phyloP scores from a whole-genome alignment of 257 asterid genomes.

The Solanum microdontum region DNA sequence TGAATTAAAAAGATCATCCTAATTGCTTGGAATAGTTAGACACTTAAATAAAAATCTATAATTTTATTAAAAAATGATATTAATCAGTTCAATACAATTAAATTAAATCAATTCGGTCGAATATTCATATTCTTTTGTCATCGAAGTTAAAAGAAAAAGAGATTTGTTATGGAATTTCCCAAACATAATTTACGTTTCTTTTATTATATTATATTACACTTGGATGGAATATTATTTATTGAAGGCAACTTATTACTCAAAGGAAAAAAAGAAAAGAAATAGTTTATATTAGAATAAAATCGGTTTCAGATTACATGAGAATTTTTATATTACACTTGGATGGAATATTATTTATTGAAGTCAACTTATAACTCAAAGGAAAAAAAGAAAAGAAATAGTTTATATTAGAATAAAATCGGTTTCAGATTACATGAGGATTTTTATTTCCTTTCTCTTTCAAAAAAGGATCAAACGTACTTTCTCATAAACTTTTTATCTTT shows the following conservation, averaged over 20 bases:
- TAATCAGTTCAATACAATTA: too few species aligned
- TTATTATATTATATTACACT: not conserved
- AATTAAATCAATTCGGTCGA: rapidly evolving
- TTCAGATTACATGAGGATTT: not conserved
- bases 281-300: not conserved
- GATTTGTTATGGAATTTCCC: not conserved
- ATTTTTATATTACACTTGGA: not conserved
- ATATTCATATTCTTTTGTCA: too few species aligned
- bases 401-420: not conserved
- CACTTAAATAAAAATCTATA: too few species aligned
- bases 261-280: not conserved
- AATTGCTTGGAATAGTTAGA: too few species aligned
- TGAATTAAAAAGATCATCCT: too few species aligned
- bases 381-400: not conserved
- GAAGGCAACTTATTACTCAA: not conserved
- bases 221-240: not conserved
- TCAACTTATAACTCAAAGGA: not conserved
- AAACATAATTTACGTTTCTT: too few species aligned
- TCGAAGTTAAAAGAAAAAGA: not conserved
- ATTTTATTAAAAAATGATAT: too few species aligned
- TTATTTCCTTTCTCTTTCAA: not conserved
- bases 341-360: not conserved
- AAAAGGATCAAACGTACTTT: not conserved
- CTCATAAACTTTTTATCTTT: not conserved
- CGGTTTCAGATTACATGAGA: not conserved